Evolutionary conservation across 139 green algal species (phyloP).

Genomic region (Haematococcus lacustris): DNA sequence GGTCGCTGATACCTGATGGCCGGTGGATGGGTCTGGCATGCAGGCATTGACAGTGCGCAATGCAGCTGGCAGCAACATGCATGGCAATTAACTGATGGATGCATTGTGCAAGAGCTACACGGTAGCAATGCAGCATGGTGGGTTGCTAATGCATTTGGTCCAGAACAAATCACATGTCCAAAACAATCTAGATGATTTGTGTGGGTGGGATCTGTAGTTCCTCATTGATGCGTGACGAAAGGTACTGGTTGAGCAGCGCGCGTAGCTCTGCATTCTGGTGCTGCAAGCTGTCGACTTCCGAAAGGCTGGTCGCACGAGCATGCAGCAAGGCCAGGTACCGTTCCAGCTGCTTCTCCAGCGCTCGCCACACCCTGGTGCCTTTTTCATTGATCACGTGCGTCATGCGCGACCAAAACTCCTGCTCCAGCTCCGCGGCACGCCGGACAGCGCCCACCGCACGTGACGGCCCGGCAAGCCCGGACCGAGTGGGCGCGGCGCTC

Average conservation of each 20-base stretch:
- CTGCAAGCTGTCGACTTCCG: conserved; percentile 49
- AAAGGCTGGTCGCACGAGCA: conserved; percentile 26
- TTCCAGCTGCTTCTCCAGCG: conserved; percentile 60
- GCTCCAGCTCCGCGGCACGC: conserved; percentile 27
- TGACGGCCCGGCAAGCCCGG: conserved; percentile 19
- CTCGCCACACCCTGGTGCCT: conserved; percentile 52
- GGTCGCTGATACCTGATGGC: too few species aligned
- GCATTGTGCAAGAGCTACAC: too few species aligned
- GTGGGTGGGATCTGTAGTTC: conserved; percentile 65
- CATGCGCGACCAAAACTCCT: conserved; percentile 48
- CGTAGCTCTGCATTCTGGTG: conserved; percentile 70
- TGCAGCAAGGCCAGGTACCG: conserved; percentile 59
- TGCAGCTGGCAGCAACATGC: too few species aligned
- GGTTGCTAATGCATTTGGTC: too few species aligned
- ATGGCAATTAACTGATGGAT: too few species aligned
- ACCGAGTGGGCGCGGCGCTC: conserved; percentile 17
- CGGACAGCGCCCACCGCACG: conserved; percentile 11
- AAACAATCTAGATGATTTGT: conserved; percentile 46
- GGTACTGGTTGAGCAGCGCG: conserved; percentile 69
- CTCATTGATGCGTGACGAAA: conserved; percentile 57
- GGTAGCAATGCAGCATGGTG: too few species aligned
- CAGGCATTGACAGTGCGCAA: too few species aligned
- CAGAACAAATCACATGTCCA: too few species aligned
- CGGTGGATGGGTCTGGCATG: too few species aligned
- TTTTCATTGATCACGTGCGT: conserved; percentile 39